Base-by-base conservation (phyloP, 257 asterid species). In the Solanum paucissectum region DNA sequence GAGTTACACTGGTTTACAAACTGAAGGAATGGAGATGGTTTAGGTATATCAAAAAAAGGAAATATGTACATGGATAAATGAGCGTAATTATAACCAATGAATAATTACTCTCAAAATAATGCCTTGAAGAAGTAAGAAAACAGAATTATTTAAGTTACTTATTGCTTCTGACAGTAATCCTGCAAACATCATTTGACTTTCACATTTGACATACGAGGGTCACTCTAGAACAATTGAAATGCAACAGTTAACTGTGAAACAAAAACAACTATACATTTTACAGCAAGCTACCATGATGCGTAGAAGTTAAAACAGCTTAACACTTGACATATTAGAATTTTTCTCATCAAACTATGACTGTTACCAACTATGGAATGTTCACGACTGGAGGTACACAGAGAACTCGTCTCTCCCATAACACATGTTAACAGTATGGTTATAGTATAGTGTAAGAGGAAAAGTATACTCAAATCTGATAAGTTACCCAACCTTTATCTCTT, bases 401-500 rank as follows among this genome's bases (percentile, higher is more conserved):
- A 38, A 62, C 69, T 62, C 13, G 8, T 40, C 12, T 62, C 69
- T 20, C 12, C 69, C 69, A 20, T 62, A 21, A 62, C 69, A 62
- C 13, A 23, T 20, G 29, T 23, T 62, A 23, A 8, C 5, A 21
- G 29, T 23, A 62, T 60, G 69, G 29, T 62, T 62, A 21, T 62
- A 21, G 68, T 62, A 23, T 25, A 38, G 32, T 77, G 27, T 20
- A 40, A 23, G 18, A 6, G 72, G 3, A 88, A 64, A 64, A 64
- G 16, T 64, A 69, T 68, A 29, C 71, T 83, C 46, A 79, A 77
- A 71, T 66, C 38, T 21, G 40, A 42, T 23, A 90, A 46, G 25
- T 86, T 86, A 69, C 49, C 91, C 83, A 83, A 95, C 99, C 99
- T 97, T 93, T 87, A 94, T 87, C 87, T 95, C 98, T 91, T 93